Evolutionary conservation across 176 grass and related monocot genomes (phyloP), one percentile per base, ranked within the genome.

Genomic region (Triticum urartu): DNA sequence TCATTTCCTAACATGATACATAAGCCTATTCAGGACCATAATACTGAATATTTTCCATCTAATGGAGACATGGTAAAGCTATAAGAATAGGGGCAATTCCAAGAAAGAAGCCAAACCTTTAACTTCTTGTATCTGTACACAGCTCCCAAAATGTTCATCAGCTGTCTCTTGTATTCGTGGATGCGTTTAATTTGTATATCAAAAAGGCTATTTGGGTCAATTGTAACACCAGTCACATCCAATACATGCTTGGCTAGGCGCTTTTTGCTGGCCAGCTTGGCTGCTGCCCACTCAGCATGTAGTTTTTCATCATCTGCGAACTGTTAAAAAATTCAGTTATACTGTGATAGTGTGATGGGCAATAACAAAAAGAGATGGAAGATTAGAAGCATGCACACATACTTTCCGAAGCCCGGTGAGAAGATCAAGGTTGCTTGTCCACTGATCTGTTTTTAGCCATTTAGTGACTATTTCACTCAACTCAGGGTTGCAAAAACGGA

Each of bases 171-270:
- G 73, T 96, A 96, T 84, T 96, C 94, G 61, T 96, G 94, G 43
- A 96, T 96, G n/a, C 94, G 91, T 43, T 96, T 96, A 75, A 96
- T 76, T 64, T 96, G 94, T 88, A 96, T 91, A 79, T 94, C 94
- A 5, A 96, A 96, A 75, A 94, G 81, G 76, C 85, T 88, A 14
- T 83, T 71, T 43, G 94, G 94, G 54, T 94, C 89, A 34, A 96
- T 91, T 4, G 81, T 77, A 47, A 94, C 81, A 69, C 91, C 89
- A 50, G 91, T 88, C 33, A 75, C 79, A 68, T 96, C 88, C 78
- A 91, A 88, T 9, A 93, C 91, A 84, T 95, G 84, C 83, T 91
- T 92, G 33, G 89, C 89, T 63, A 95, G 63, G 68, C 89, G 87
- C 43, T 79, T 83, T 67, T 95, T 95, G 87, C 90, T 91, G 64